Base-by-base conservation (phyloP, 768 basidiomycete genomes). In the Gymnopilus dilepis region DNA sequence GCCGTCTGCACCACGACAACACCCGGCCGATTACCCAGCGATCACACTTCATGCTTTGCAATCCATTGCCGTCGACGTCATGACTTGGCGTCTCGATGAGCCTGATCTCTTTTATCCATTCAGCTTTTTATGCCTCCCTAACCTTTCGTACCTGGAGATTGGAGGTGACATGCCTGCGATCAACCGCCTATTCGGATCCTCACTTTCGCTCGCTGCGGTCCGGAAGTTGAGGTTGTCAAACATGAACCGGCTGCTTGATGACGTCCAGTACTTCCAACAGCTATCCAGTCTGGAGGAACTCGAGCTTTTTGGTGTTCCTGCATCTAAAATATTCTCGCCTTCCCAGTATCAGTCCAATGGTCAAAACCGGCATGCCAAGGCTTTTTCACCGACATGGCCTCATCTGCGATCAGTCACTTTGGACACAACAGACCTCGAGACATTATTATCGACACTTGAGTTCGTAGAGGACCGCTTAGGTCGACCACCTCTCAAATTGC, bases 131-230 rank as follows among this genome's bases (percentile, higher is more conserved):
- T n/a, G 43, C 19, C 24, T 64, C 9, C 67, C 67, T 13, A 68
- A 64, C 56, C 58, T 68, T 13, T 41, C 37, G 12, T 61, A 61
- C 28, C 34, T 68, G 37, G 62, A 68, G 24, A 17, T 68, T 9
- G 55, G 55, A n/a, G 62, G 60, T 21, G 34, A 48, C 38, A 28
- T 59, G 5, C 26, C 52, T 21, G 38, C 19, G 4, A 40, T 62
- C 19, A 33, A 54, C 21, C 12, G 17, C 11, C 21, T 62, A 19
- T 63, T 65, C 28, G 60, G 62, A n/a, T 34, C 55, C 6, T 57
- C 60, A 4, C 48, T 65, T n/a, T 55, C 58, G 9, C 34, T 28
- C 7, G 34, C 62, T 4, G 54, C 57, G 2, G 52, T 68, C 28
- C 52, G 60, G 15, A 68, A 62, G 6, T 40, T 68, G 17, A 50